Evolutionary conservation across 495 filamentous ascomycete species (phyloP).

Genomic region (Beverwykella pulmonaria): DNA sequence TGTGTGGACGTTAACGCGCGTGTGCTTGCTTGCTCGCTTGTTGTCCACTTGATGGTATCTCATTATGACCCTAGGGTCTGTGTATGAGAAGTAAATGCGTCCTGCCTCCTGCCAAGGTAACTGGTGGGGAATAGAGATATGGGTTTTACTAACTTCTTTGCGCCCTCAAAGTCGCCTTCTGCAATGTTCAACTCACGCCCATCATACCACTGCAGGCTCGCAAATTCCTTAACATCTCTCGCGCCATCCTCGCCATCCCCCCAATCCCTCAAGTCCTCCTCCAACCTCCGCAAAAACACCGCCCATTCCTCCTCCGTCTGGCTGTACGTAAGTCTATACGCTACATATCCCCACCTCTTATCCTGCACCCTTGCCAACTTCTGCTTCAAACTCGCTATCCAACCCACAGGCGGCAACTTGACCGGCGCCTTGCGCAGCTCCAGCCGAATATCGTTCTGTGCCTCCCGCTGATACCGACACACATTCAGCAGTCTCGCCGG

Average conservation of each 20-base stretch:
- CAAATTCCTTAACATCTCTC: background rate
- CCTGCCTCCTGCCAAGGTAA: background rate
- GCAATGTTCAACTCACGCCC: background rate
- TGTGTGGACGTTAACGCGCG: too few relatives aligned
- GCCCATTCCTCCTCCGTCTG: slow-evolving; percentile 1
- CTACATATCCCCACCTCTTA: slow-evolving; percentile 5
- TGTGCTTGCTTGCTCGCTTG: too few relatives aligned
- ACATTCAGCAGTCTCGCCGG: background rate
- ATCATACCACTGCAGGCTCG: slow-evolving; percentile 2
- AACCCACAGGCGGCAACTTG: background rate
- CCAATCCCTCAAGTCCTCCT: background rate
- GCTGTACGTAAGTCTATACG: slow-evolving; percentile 1
- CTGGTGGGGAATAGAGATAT: background rate
- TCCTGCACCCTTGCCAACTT: background rate
- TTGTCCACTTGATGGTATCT: too few relatives aligned
- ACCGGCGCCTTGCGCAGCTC: background rate
- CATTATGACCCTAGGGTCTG: too few relatives aligned
- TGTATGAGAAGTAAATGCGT: too few relatives aligned
- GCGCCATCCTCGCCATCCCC: background rate
- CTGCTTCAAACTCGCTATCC: background rate
- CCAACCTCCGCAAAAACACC: background rate
- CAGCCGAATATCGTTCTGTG: background rate
- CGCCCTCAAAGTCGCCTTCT: slow-evolving; percentile 4
- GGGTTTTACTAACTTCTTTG: background rate
- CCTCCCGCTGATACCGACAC: background rate